phyloP scores from a whole-genome alignment of 352 stramenopile species.

The Phytophthora hibernalis region DNA sequence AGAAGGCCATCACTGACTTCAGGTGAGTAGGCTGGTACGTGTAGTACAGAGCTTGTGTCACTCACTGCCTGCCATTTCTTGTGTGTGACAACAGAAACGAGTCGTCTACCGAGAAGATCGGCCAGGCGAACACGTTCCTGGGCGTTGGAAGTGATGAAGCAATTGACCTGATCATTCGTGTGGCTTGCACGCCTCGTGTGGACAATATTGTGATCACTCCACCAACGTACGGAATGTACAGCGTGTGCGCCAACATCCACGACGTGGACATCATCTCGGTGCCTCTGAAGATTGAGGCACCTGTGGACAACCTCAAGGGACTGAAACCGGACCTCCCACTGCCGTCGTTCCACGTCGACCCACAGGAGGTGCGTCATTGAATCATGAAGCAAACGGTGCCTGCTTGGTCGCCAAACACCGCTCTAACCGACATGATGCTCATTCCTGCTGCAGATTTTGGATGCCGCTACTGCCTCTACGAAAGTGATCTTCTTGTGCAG shows the following conservation, averaged over 20 bases:
- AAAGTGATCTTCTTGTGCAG: slow-evolving; percentile 99
- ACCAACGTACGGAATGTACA: slow-evolving; percentile 99
- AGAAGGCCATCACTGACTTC: slow-evolving; percentile 90
- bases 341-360: slow-evolving; percentile 86
- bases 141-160: slow-evolving; percentile 98
- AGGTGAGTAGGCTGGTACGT: slow-evolving; percentile 48
- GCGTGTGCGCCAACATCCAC: slow-evolving; percentile 98
- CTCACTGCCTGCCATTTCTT: not conserved
- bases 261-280: slow-evolving; percentile 95
- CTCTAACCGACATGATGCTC: slow-evolving; percentile 1
- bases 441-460: slow-evolving; percentile 75
- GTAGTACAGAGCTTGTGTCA: not conserved
- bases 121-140: slow-evolving; percentile 95
- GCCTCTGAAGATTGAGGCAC: slow-evolving; percentile 86
- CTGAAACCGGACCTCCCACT: slow-evolving; percentile 64
- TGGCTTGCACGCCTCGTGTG: slow-evolving; percentile 94
- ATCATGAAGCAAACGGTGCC: not conserved
- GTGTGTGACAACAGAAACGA: slow-evolving; percentile 50
- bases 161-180: slow-evolving; percentile 98
- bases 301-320: slow-evolving; percentile 65
- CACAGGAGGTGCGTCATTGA: slow-evolving; percentile 51
- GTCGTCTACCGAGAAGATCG: slow-evolving; percentile 62
- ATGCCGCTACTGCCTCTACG: slow-evolving; percentile 85
- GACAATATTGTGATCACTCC: slow-evolving; percentile 97
- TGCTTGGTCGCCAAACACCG: not conserved